Evolutionary conservation across 2,329 filamentous ascomycete genomes (phyloP).

Genomic region (Penicillium sp.): DNA sequence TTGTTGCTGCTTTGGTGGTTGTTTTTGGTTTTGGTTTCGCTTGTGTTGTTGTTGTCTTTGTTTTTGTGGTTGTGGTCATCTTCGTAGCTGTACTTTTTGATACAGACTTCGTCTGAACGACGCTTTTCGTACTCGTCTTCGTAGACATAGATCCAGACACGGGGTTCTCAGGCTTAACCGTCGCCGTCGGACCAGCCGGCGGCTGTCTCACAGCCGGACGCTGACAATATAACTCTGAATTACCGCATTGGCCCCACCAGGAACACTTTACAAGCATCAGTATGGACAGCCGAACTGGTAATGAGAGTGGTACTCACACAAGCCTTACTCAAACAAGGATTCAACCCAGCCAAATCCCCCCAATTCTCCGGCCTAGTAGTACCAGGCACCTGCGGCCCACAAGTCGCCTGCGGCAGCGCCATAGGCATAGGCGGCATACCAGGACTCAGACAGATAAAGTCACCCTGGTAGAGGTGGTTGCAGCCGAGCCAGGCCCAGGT

Average conservation of each 20-base stretch:
- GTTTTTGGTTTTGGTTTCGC: no score
- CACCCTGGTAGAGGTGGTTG: slow-evolving; percentile 27
- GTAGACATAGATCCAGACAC: no score
- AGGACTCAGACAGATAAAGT: slow-evolving; percentile 42
- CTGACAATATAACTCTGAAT: background rate
- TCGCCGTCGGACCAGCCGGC: background rate
- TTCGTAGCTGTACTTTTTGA: no score
- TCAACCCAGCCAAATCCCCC: background rate
- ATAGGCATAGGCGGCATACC: slow-evolving; percentile 44
- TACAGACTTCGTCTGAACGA: no score
- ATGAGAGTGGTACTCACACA: background rate
- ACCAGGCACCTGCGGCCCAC: slow-evolving; percentile 46
- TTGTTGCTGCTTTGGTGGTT: background rate
- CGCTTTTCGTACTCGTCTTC: no score
- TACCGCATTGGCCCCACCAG: slow-evolving; percentile 1
- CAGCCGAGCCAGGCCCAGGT: slow-evolving; percentile 49
- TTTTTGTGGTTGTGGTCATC: no score
- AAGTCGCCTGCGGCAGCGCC: slow-evolving; percentile 37
- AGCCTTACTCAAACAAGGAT: background rate
- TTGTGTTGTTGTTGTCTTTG: no score
- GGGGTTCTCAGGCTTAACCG: background rate
- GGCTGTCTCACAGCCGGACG: background rate
- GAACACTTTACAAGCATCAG: background rate
- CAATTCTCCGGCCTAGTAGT: slow-evolving; percentile 22
- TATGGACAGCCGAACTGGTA: background rate